A percentile compares a stretch with the other conserved stretches of the same genome.
phyloP scores from a whole-genome alignment of 202 grass and related monocot genomes.

The Alloteropsis angusta region DNA sequence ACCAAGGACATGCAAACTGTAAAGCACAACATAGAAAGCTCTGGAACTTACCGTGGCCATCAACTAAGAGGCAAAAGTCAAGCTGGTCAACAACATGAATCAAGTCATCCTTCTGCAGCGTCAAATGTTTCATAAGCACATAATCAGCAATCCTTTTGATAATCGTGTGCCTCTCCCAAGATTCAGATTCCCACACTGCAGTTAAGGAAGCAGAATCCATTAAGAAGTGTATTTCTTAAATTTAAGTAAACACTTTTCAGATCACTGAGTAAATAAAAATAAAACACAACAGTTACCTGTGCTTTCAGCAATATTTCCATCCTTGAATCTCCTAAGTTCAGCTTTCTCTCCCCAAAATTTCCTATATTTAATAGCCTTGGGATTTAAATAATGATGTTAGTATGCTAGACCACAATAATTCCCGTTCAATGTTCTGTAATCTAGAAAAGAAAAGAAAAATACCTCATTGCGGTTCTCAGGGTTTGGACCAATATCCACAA shows the following conservation, averaged over 20 bases:
- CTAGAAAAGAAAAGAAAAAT: conserved; percentile 19
- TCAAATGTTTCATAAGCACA: conserved; percentile 69
- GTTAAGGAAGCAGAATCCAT: conserved; percentile 11
- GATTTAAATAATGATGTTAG: conserved; percentile 27
- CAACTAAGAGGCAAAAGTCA: conserved; percentile 76
- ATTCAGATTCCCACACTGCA: conserved; percentile 74
- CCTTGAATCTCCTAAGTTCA: conserved; percentile 94
- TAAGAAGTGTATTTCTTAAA: conserved; percentile 12
- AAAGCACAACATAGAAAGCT: conserved; percentile 27
- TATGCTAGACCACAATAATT: background rate
- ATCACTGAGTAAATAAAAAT: conserved; percentile 1
- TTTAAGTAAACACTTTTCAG: background rate
- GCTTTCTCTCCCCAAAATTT: conserved; percentile 94
- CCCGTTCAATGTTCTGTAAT: background rate
- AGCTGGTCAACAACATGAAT: conserved; percentile 82
- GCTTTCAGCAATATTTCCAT: conserved; percentile 93
- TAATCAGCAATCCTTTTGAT: conserved; percentile 70
- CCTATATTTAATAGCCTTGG: conserved; percentile 64
- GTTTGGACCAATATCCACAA: conserved; percentile 81
- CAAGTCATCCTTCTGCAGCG: conserved; percentile 46
- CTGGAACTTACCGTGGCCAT: conserved; percentile 51
- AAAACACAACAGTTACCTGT: conserved; percentile 49
- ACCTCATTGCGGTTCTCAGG: conserved; percentile 77
- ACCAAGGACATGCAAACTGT: background rate
- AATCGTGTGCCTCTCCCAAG: conserved; percentile 75